Evolutionary conservation across 768 basidiomycete species (phyloP).

Genomic region (Podaxis sp.): DNA sequence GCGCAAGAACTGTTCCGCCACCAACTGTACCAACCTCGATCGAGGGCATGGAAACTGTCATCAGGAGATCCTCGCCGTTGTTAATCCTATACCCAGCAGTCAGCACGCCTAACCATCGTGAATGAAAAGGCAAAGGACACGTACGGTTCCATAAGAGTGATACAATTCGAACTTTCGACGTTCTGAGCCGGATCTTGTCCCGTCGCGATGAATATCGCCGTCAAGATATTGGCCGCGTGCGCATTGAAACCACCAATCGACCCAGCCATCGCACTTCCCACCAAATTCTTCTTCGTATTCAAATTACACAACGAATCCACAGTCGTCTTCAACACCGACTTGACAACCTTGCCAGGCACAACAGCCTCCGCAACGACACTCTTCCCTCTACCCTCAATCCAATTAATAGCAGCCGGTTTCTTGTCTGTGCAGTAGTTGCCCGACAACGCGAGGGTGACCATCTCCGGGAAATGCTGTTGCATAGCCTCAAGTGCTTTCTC

Average conservation of each 20-base stretch:
- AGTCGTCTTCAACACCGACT: conserved; percentile 91
- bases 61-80: conserved; percentile 82
- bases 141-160: conserved; percentile 98
- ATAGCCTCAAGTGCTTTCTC: conserved; percentile 88
- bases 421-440: conserved; percentile 99
- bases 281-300: conserved; percentile 95
- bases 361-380: conserved; percentile 95
- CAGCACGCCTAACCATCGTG: not conserved
- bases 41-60: conserved; percentile 97
- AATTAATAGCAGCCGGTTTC: conserved; percentile 99
- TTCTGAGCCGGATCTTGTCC: conserved; percentile 99
- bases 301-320: conserved; percentile 85
- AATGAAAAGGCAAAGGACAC: conserved; percentile 30
- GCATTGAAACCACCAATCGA: conserved; percentile 98
- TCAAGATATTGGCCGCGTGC: conserved; percentile 95
- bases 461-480: conserved; percentile 79
- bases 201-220: conserved; percentile 92
- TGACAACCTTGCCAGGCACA: conserved; percentile 83
- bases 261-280: conserved; percentile 98
- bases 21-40: conserved; percentile 99
- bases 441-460: conserved; percentile 85
- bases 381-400: conserved; percentile 99
- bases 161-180: conserved; percentile 97
- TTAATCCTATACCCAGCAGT: conserved; percentile 54
- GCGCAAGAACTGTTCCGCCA: conserved; percentile 89